Evolutionary conservation across 163 green algal genomes (phyloP).

Genomic region (Chlamydomonas reinhardtii): DNA sequence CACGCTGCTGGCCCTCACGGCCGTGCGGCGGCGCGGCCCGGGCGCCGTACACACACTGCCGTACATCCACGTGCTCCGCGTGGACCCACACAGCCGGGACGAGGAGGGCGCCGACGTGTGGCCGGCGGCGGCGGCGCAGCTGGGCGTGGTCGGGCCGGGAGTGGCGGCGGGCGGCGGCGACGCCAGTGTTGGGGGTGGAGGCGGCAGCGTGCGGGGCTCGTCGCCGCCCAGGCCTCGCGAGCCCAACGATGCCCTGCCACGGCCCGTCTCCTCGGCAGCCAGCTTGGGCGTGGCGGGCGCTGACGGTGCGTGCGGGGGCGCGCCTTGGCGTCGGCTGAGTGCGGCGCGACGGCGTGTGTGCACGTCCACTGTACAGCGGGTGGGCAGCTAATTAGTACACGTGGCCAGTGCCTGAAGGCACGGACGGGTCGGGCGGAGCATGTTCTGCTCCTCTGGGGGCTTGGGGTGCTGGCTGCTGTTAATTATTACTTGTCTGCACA

Average conservation of each 20-base stretch:
- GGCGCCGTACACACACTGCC: neutral
- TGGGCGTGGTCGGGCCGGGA: neutral
- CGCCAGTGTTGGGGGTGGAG: neutral
- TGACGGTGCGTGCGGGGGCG: neutral
- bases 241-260: too few relatives aligned
- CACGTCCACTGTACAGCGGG: too few relatives aligned
- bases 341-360: too few relatives aligned
- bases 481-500: too few relatives aligned
- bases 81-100: conserved; percentile 11
- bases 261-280: neutral
- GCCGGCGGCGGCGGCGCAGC: neutral
- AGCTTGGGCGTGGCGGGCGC: neutral
- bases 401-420: too few relatives aligned
- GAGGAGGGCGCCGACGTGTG: neutral
- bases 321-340: too few relatives aligned
- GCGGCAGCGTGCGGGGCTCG: too few relatives aligned
- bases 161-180: neutral
- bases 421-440: too few relatives aligned
- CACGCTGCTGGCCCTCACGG: neutral
- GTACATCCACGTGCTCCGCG: conserved; percentile 32
- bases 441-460: too few relatives aligned
- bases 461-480: too few relatives aligned
- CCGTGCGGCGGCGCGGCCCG: neutral
- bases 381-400: too few relatives aligned
- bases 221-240: too few relatives aligned